Percentiles rank a stretch among this genome's conserved stretches.
phyloP scores from a whole-genome alignment of 2,329 filamentous ascomycete species.

The Onygena corvina region DNA sequence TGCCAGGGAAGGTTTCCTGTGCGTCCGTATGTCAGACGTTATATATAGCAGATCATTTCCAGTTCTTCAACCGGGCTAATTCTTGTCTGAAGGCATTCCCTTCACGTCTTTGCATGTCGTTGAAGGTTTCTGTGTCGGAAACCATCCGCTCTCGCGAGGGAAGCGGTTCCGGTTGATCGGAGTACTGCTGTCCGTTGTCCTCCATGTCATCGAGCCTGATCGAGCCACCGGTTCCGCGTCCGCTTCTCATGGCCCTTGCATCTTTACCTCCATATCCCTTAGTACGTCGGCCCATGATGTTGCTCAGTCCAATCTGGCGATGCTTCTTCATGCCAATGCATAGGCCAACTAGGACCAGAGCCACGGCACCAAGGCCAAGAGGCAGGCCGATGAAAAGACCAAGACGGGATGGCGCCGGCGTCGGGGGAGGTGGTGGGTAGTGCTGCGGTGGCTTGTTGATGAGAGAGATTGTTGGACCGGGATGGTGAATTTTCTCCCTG shows the following conservation, averaged over 20 bases:
- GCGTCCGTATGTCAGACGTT: no score
- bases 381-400: constrained; percentile 35
- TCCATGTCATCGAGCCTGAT: constrained; percentile 24
- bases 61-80: constrained; percentile 29
- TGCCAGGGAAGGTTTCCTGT: no score
- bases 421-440: constrained; percentile 24
- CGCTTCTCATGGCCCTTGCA: constrained; percentile 27
- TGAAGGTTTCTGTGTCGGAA: constrained; percentile 20
- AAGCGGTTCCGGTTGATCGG: constrained; percentile 17
- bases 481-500: constrained; percentile 14
- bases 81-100: constrained; percentile 29
- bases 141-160: constrained; percentile 10
- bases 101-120: constrained; percentile 21
- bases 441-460: constrained; percentile 26
- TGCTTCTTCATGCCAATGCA: constrained; percentile 33
- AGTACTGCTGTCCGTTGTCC: constrained; percentile 16
- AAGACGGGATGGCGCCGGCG: constrained; percentile 22
- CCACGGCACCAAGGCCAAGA: constrained; percentile 27
- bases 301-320: constrained; percentile 28
- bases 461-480: constrained; percentile 30
- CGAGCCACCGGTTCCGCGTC: constrained; percentile 18
- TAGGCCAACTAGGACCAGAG: constrained; percentile 28
- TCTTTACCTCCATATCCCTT: constrained; percentile 30
- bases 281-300: constrained; percentile 25
- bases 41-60: constrained; percentile 15